Conservation (phyloP, 2,329 filamentous ascomycete genomes). For the Cryoendolithus antarcticus region DNA sequence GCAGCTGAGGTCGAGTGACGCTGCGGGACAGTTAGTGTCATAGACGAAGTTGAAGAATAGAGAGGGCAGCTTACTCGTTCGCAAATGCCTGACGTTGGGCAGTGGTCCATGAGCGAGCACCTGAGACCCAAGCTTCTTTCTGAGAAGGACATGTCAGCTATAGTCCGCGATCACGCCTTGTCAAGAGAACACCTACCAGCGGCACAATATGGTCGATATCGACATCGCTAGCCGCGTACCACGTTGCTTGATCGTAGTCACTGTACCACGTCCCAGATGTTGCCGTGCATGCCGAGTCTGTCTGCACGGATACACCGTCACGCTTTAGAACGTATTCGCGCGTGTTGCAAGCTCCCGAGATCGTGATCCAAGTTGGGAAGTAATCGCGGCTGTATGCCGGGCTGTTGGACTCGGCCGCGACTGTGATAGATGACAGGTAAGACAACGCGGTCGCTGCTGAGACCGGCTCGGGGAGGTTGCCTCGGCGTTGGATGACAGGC, state of each 20-base stretch:
- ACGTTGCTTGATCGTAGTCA: constrained; percentile 62
- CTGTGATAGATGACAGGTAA: constrained; percentile 16
- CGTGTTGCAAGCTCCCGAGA: constrained; percentile 57
- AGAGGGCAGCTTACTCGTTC: constrained; percentile 26
- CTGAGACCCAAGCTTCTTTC: constrained; percentile 35
- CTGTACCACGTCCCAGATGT: constrained; percentile 57
- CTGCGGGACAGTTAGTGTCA: constrained; percentile 37
- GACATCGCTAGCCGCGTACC: constrained; percentile 55
- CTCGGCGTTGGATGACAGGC: constrained; percentile 13
- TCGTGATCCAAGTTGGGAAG: constrained; percentile 61
- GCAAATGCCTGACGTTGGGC: constrained; percentile 55
- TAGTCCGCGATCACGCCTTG: constrained; percentile 62
- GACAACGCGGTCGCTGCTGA: constrained; percentile 17
- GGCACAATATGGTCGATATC: constrained; percentile 81
- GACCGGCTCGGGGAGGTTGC: constrained; percentile 19
- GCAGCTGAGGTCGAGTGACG: constrained; percentile 59
- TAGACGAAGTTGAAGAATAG: neutral
- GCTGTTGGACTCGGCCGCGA: constrained; percentile 16
- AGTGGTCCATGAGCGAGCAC: constrained; percentile 60
- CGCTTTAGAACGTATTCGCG: constrained; percentile 61
- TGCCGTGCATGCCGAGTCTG: constrained; percentile 47
- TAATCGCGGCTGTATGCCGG: constrained; percentile 50
- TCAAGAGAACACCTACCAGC: constrained; percentile 30
- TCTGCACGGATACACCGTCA: constrained; percentile 54
- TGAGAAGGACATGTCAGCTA: constrained; percentile 12